Percentiles rank a stretch among this genome's conserved stretches.
These are phyloP conservation scores for Chrysanthemum lavandulifolium DNA, from an alignment of 129 eudicot genomes.

Conservation along the genomic window DNA sequence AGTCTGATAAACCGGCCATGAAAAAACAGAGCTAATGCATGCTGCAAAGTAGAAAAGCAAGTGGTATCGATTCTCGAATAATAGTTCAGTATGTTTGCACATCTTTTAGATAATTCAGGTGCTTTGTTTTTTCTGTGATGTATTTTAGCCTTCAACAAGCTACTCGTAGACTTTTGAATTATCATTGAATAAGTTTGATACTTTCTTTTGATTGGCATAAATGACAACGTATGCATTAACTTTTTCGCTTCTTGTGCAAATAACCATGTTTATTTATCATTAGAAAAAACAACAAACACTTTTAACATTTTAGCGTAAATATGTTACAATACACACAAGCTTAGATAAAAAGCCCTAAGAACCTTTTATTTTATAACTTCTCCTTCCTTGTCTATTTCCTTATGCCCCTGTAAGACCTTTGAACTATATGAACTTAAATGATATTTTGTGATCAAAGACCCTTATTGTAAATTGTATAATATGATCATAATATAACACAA, in stretches of 20 bases:
- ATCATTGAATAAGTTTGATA: slow-evolving; percentile 6
- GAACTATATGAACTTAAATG: neutral
- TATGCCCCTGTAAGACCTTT: slow-evolving; percentile 20
- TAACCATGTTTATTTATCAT: slow-evolving; percentile 13
- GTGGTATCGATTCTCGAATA: neutral
- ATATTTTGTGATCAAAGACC: neutral
- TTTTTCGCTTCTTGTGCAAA: slow-evolving; percentile 7
- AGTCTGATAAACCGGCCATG: neutral
- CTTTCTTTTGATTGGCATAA: neutral
- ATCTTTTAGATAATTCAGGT: no score
- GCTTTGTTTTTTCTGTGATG: slow-evolving; percentile 10
- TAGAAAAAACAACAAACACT: neutral
- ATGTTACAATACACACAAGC: neutral
- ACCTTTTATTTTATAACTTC: slow-evolving; percentile 23
- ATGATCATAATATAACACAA: neutral
- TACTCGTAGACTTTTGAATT: slow-evolving; percentile 12
- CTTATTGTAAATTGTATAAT: slow-evolving; percentile 8
- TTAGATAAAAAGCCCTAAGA: slow-evolving; percentile 1
- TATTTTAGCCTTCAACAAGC: slow-evolving; percentile 22
- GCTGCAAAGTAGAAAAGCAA: neutral
- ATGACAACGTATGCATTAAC: neutral
- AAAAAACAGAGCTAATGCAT: slow-evolving; percentile 20
- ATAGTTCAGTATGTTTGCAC: neutral
- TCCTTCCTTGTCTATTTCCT: slow-evolving; percentile 43
- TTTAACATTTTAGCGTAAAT: neutral